Evolutionary conservation across 2,329 filamentous ascomycete genomes (phyloP).

Genomic region (Diaporthe vaccinii): DNA sequence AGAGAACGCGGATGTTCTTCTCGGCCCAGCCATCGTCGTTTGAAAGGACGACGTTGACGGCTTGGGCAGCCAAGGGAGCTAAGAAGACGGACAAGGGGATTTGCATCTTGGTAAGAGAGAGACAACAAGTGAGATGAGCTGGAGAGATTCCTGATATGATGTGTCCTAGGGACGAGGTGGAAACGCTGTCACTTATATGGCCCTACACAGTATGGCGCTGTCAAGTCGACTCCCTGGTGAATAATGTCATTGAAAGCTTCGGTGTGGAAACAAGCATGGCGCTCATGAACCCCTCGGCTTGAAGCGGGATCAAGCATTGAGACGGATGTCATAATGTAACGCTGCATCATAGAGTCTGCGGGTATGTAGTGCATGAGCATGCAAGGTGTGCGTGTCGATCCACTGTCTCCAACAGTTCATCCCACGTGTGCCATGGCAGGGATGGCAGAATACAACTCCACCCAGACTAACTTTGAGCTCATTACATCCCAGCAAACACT

Average conservation of each 20-base stretch:
- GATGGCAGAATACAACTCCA: neutral
- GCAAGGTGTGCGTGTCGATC: neutral
- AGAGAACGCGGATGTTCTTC: slow-evolving; percentile 72
- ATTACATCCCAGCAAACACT: neutral
- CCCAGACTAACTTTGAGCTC: neutral
- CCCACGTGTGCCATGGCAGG: slow-evolving; percentile 16
- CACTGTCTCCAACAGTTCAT: slow-evolving; percentile 12
- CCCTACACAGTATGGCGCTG: neutral
- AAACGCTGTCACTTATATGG: neutral
- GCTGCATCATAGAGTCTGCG: slow-evolving; percentile 9
- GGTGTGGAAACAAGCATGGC: slow-evolving; percentile 10
- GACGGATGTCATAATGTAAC: neutral
- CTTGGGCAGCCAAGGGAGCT: neutral
- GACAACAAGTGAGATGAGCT: neutral
- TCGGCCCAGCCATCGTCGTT: slow-evolving; percentile 85
- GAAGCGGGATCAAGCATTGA: neutral
- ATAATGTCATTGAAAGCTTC: neutral
- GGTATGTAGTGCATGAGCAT: neutral
- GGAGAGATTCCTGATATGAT: neutral
- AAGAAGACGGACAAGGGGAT: neutral
- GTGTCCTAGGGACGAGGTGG: accelerated
- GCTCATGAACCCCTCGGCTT: neutral
- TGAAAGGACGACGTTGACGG: slow-evolving; percentile 30
- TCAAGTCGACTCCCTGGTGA: accelerated
- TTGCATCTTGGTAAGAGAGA: neutral